These are phyloP conservation scores for Cryptosporidium sp. DNA, from an alignment of 169 alveolate genomes.

Conservation along the genomic window DNA sequence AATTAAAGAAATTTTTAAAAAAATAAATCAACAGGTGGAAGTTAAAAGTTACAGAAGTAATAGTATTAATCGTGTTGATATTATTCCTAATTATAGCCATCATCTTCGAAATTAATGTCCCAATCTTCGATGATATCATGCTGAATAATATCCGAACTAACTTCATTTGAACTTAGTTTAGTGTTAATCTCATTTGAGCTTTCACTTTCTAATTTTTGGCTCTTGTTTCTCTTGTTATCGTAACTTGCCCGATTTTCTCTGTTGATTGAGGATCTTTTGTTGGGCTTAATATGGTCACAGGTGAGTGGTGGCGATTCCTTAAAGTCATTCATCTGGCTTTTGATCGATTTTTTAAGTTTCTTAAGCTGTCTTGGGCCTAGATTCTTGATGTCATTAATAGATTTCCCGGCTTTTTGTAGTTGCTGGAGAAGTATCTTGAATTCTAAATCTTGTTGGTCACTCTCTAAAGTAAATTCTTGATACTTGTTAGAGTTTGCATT, in stretches of 20 bases:
- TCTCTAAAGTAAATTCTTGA: not conserved
- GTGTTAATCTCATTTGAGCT: not conserved
- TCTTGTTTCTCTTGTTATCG: not conserved
- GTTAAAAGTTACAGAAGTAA: not conserved
- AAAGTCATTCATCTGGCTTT: not conserved
- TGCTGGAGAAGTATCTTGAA: conserved; percentile 17
- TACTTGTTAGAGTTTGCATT: not conserved
- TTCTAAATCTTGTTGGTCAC: conserved; percentile 35
- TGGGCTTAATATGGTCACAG: not conserved
- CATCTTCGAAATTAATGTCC: conserved; percentile 20
- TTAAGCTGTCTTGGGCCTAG: conserved; percentile 74
- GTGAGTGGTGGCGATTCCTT: not conserved
- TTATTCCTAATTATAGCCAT: not conserved
- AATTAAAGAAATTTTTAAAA: not conserved
- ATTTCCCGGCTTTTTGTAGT: conserved; percentile 34
- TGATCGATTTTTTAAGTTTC: conserved; percentile 48
- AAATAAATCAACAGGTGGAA: not conserved
- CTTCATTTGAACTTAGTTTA: not conserved
- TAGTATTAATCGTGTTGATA: not conserved
- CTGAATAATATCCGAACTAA: not conserved
- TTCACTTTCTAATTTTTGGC: not conserved
- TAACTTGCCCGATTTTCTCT: not conserved
- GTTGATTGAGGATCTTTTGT: not conserved
- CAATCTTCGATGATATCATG: conserved; percentile 1
- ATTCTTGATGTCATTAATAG: conserved; percentile 45